Conservation (phyloP, 352 stramenopile species). For the Phytophthora pistaciae region DNA sequence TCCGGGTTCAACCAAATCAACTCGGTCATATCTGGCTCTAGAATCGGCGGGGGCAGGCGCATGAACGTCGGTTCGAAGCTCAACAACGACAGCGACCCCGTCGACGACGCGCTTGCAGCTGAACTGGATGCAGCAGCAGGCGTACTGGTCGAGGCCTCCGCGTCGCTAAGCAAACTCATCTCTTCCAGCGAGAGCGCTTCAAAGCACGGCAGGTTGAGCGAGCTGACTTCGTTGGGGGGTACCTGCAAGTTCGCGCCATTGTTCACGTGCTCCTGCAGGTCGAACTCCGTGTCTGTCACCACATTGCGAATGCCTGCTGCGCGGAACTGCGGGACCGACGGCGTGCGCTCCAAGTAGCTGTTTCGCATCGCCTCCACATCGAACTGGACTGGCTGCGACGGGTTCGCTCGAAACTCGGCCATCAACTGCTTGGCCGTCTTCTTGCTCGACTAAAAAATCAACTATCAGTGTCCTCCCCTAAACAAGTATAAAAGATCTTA, state of each 20-base stretch:
- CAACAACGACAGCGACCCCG: constrained; percentile 75
- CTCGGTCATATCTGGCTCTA: constrained; percentile 90
- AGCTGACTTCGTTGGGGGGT: constrained; percentile 75
- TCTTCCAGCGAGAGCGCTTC: constrained; percentile 81
- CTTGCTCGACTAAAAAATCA: constrained; percentile 52
- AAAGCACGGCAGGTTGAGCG: constrained; percentile 71
- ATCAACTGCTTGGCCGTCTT: constrained; percentile 83
- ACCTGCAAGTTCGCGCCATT: constrained; percentile 78
- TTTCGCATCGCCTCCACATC: constrained; percentile 74
- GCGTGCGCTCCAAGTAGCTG: constrained; percentile 81
- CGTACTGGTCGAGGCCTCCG: constrained; percentile 33
- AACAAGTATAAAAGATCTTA: not conserved
- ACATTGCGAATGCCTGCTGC: constrained; percentile 82
- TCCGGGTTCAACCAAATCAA: constrained; percentile 94
- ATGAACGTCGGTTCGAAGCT: constrained; percentile 93
- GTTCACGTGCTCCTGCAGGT: constrained; percentile 87
- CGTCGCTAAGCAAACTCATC: constrained; percentile 62
- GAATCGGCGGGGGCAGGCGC: constrained; percentile 82
- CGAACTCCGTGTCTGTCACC: constrained; percentile 82
- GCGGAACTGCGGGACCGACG: constrained; percentile 79
- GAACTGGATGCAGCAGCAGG: constrained; percentile 28
- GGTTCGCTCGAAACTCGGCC: constrained; percentile 65
- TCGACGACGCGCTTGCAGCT: constrained; percentile 34
- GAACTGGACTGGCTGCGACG: constrained; percentile 56
- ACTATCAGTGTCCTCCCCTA: constrained; percentile 4